A percentile compares a stretch with the other conserved stretches of the same genome.
These are phyloP conservation scores for Leccinum boreale DNA, from an alignment of 768 basidiomycete genomes.

Conservation along the genomic window DNA sequence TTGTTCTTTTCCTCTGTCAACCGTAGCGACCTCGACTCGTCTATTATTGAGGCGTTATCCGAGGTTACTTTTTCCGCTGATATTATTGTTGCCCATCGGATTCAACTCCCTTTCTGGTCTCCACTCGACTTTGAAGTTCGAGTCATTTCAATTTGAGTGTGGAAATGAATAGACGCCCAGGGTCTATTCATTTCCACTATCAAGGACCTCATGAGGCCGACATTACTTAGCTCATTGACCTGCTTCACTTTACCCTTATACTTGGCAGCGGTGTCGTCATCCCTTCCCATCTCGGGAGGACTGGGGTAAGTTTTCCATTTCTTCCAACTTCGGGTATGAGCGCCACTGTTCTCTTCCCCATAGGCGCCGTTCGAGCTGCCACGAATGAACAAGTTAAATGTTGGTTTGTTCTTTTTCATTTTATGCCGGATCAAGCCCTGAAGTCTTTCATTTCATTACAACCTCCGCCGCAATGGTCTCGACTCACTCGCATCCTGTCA, in stretches of 20 bases:
- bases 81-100: not conserved
- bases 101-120: not conserved
- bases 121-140: constrained; percentile 9
- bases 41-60: not conserved
- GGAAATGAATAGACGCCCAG: not conserved
- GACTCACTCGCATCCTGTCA: not conserved
- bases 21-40: not conserved
- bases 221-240: not conserved
- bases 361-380: not conserved
- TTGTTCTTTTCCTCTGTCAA: not conserved
- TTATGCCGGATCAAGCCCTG: constrained; percentile 4
- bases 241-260: not conserved
- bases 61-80: not conserved
- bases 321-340: constrained; percentile 5
- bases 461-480: not conserved
- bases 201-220: not conserved
- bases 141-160: not conserved
- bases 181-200: constrained; percentile 3
- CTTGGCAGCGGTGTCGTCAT: constrained; percentile 18
- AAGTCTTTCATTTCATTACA: constrained; percentile 2
- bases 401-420: constrained; percentile 3
- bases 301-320: constrained; percentile 17
- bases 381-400: not conserved
- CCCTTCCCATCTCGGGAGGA: constrained; percentile 4
- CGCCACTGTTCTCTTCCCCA: constrained; percentile 14